Evolutionary conservation across 2,329 filamentous ascomycete species (phyloP).

Genomic region (Magnaporthales sp.): DNA sequence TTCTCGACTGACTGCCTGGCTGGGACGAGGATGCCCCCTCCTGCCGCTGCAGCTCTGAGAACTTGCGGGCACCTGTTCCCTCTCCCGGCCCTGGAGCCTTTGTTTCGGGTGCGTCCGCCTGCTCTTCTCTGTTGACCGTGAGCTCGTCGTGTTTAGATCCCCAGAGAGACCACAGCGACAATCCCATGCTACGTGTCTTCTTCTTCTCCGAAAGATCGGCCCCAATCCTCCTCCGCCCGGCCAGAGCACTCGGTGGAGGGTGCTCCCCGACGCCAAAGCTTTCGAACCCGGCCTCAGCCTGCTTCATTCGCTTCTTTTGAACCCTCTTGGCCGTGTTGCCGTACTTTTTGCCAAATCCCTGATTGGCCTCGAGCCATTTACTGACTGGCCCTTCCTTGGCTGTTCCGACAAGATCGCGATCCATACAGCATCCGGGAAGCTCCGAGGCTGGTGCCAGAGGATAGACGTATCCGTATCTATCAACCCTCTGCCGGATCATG

Average conservation of each 20-base stretch:
- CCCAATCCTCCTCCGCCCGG: conserved; percentile 52
- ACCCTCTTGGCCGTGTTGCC: conserved; percentile 59
- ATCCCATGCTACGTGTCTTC: conserved; percentile 55
- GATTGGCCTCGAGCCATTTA: conserved; percentile 74
- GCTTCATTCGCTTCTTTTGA: conserved; percentile 64
- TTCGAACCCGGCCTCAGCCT: conserved; percentile 64
- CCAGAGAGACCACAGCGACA: conserved; percentile 81
- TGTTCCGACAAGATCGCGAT: conserved; percentile 60
- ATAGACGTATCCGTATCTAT: conserved; percentile 66
- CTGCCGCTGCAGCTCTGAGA: conserved; percentile 30
- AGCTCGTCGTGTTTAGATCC: conserved; percentile 81
- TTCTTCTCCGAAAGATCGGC: conserved; percentile 40
- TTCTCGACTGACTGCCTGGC: conserved; percentile 32
- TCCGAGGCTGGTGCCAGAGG: conserved; percentile 56
- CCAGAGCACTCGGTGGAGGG: conserved; percentile 78
- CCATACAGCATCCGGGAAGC: conserved; percentile 56
- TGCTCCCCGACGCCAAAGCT: conserved; percentile 61
- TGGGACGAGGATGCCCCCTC: conserved; percentile 16
- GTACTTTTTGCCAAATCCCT: conserved; percentile 66
- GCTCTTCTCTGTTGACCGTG: conserved; percentile 53
- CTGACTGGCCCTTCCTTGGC: conserved; percentile 71
- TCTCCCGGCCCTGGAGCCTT: conserved; percentile 28
- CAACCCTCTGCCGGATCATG: conserved; percentile 88
- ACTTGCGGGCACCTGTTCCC: conserved; percentile 32
- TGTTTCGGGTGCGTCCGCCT: conserved; percentile 32